Evolutionary conservation across 176 grass and related monocot genomes (phyloP).

Genomic region (Oryza longistaminata): DNA sequence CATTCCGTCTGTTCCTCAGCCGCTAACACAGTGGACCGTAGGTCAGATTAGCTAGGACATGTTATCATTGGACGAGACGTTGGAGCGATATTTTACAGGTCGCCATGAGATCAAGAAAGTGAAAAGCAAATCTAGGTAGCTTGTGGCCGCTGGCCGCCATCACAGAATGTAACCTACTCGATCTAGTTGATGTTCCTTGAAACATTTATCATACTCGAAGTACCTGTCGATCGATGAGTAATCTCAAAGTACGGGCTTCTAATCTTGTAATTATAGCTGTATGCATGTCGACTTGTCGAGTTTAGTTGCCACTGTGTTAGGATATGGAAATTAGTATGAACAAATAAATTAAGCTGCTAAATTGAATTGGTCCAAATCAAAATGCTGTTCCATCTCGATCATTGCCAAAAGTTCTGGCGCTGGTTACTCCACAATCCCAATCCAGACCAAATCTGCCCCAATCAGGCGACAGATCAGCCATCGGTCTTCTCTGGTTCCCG

Average conservation of each 20-base stretch:
- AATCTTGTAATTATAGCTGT: not conserved
- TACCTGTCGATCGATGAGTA: not conserved
- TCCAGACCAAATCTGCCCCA: not conserved
- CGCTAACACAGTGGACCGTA: not conserved
- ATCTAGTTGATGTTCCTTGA: not conserved
- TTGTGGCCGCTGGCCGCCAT: not conserved
- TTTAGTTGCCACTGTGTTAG: not conserved
- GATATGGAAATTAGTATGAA: not conserved
- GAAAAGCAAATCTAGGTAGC: not conserved
- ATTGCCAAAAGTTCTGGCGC: not conserved
- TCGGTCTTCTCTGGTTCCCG: conserved; percentile 22
- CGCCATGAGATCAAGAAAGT: not conserved
- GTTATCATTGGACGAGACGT: not conserved
- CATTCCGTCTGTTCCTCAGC: not conserved
- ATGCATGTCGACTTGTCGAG: not conserved
- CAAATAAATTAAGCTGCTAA: not conserved
- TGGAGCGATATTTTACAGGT: not conserved
- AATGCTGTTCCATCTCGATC: not conserved
- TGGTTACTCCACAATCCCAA: not conserved
- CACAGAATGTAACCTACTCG: not conserved
- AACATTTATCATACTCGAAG: not conserved
- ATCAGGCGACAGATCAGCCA: conserved; percentile 2
- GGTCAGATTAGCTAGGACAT: not conserved
- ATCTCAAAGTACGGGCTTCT: not conserved
- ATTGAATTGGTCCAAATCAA: not conserved